Evolutionary conservation across 73 alveolate species (phyloP).

Genomic region (Paramecium tetraurelia): DNA sequence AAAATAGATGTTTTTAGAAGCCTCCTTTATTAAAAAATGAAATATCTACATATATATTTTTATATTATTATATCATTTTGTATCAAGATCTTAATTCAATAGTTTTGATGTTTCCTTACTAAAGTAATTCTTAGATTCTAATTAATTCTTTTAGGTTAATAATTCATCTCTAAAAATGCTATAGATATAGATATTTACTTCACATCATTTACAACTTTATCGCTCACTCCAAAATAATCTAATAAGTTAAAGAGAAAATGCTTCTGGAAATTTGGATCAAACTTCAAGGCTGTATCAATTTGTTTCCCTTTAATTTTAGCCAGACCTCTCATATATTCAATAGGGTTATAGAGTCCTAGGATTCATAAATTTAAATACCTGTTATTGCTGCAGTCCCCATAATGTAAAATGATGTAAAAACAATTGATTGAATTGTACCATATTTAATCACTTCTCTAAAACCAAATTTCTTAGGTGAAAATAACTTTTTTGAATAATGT

Average conservation of each 20-base stretch:
- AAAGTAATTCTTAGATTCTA: slow-evolving; percentile 51
- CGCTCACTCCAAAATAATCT: slow-evolving; percentile 13
- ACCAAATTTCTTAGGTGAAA: slow-evolving; percentile 31
- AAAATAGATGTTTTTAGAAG: background rate
- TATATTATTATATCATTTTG: background rate
- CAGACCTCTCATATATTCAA: slow-evolving; percentile 49
- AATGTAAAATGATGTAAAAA: slow-evolving; percentile 26
- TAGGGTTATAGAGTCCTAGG: slow-evolving; percentile 31
- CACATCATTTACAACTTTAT: background rate
- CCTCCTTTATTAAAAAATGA: slow-evolving; percentile 7
- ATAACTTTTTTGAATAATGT: slow-evolving; percentile 43
- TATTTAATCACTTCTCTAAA: slow-evolving; percentile 48
- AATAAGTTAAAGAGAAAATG: slow-evolving; percentile 19
- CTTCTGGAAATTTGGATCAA: slow-evolving; percentile 43
- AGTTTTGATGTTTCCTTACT: slow-evolving; percentile 35
- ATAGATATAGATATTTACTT: background rate
- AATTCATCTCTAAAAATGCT: background rate
- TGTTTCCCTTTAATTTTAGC: slow-evolving; percentile 47
- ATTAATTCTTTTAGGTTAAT: background rate
- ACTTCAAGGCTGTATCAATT: slow-evolving; percentile 45
- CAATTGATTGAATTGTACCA: slow-evolving; percentile 54
- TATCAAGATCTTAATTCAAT: background rate
- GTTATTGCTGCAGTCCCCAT: slow-evolving; percentile 53
- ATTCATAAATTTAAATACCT: background rate
- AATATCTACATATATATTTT: background rate